These are phyloP conservation scores for Scenedesmus sp. DNA, from an alignment of 163 green algal species.

Conservation along the genomic window DNA sequence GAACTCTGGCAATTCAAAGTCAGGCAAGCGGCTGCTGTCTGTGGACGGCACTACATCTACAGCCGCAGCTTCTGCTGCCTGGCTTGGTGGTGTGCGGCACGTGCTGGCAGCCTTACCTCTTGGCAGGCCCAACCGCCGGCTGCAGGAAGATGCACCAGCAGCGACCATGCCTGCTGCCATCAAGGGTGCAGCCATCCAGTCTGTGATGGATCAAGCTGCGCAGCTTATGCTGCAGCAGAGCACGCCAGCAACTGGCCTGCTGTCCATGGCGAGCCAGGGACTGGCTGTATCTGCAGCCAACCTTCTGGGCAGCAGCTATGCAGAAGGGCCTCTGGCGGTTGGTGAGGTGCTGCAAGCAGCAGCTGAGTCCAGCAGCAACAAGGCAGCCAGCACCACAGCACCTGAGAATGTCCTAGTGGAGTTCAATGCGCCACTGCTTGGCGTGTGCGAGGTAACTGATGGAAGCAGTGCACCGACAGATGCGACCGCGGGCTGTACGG, in stretches of 20 bases:
- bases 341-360: neutral
- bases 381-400: neutral
- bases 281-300: conserved; percentile 33
- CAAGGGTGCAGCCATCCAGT: neutral
- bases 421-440: neutral
- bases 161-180: neutral
- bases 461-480: neutral
- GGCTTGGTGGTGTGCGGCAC: neutral
- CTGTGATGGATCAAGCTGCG: neutral
- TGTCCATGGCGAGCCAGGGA: neutral
- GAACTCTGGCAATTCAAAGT: neutral
- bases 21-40: conserved; percentile 7
- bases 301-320: conserved; percentile 9
- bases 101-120: neutral
- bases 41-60: neutral
- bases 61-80: neutral
- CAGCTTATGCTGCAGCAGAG: neutral
- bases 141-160: neutral
- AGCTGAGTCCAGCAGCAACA: neutral
- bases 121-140: neutral
- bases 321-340: conserved; percentile 1
- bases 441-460: neutral
- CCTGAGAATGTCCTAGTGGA: conserved; percentile 15
- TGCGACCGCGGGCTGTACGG: neutral
- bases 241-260: conserved; percentile 15